Evolutionary conservation across 306 rosid species (phyloP), one percentile per base, ranked within the genome.

Genomic region (Canavalia ensiformis): DNA sequence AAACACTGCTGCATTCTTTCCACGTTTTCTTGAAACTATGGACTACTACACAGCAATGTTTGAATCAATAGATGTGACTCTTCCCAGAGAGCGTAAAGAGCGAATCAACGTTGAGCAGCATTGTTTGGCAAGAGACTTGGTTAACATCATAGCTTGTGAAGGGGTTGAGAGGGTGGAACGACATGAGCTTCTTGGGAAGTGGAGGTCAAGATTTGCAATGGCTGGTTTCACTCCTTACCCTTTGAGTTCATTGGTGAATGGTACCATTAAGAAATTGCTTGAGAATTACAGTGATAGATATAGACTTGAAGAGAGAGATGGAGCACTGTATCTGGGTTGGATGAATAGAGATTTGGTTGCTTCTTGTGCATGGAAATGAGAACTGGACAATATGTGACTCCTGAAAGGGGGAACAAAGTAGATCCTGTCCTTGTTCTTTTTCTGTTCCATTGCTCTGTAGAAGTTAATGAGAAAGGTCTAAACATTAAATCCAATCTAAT

Each of bases 251-350:
- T 73, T 96, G 87, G 99, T 96, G 77, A 96, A 96, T 78, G 88
- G 88, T 28, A 96, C 99, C 70, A 93, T 96, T 30, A 92, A 93
- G 87, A 88, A 89, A 51, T 83, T 96, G 87, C 92, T 96, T 81
- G 88, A 93, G 59, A 89, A 86, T 72, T 92, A 96, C 83, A 86
- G 91, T 66, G 68, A 88, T 82, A 89, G 85, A 77, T 96, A 96
- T 80, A 86, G 90, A 62, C 97, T 93, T 83, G 82, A 90, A 87
- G 98, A 96, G 83, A 88, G 89, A 78, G 94, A 88, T 54, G 99
- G 94, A 66, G 97, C 97, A 68, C 88, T 93, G n/a, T 93, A 91
- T 81, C 91, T 96, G 59, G 99, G 99, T 64, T 96, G 99, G 99
- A 96, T 89, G 99, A 85, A 90, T 76, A 89, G 99, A 84, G 92